These are phyloP conservation scores for Chaetomiaceae sp. DNA, from an alignment of 2,329 filamentous ascomycete genomes.

Conservation along the genomic window DNA sequence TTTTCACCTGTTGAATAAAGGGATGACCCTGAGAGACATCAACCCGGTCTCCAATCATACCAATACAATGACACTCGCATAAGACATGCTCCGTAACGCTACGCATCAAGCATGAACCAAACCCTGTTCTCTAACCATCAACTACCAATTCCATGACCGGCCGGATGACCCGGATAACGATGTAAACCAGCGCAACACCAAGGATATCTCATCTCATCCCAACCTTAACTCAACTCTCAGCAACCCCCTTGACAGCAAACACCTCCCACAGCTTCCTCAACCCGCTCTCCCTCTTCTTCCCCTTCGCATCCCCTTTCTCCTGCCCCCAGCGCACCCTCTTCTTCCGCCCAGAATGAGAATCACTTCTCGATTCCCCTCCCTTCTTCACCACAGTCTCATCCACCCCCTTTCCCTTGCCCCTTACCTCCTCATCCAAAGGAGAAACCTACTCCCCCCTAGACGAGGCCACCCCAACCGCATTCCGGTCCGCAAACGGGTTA, in stretches of 20 bases:
- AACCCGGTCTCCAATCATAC: too few species aligned
- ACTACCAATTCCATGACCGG: too few species aligned
- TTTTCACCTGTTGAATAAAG: too few species aligned
- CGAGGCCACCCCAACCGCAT: slow-evolving; percentile 51
- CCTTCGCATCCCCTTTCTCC: not conserved
- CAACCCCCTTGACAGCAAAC: not conserved
- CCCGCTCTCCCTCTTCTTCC: too few species aligned
- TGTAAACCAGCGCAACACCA: too few species aligned
- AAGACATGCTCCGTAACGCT: too few species aligned
- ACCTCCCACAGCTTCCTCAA: not conserved
- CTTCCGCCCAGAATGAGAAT: not conserved
- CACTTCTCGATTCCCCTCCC: not conserved
- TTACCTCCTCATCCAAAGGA: not conserved
- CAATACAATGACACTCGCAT: too few species aligned
- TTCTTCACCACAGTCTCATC: not conserved
- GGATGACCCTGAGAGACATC: too few species aligned
- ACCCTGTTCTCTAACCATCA: too few species aligned
- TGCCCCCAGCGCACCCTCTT: not conserved
- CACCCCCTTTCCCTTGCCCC: not conserved
- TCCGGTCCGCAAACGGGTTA: slow-evolving; percentile 80
- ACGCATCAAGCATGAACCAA: too few species aligned
- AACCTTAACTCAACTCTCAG: not conserved
- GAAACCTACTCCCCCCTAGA: slow-evolving; percentile 35
- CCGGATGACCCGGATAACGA: too few species aligned
- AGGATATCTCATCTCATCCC: too few species aligned